These are phyloP conservation scores for Candida nanaspora DNA, from an alignment of 805 yeast genomes.

Conservation along the genomic window DNA sequence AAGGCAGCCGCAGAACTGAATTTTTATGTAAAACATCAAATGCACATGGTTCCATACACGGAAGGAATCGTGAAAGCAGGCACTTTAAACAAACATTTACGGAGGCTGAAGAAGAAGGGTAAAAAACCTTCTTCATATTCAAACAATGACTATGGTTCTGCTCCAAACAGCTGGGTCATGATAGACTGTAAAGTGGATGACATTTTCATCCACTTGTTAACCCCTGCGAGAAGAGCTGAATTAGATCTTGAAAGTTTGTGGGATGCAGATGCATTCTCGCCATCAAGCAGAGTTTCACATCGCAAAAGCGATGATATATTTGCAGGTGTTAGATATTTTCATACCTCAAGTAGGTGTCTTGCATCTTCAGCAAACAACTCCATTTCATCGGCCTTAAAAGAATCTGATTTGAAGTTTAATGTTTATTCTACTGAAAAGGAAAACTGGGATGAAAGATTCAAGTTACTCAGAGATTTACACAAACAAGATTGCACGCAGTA, in stretches of 20 bases:
- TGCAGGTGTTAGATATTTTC: constrained; percentile 37
- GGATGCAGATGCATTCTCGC: constrained; percentile 38
- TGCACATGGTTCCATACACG: constrained; percentile 38
- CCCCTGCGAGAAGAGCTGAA: constrained; percentile 58
- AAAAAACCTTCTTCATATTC: constrained; percentile 46
- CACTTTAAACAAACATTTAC: constrained; percentile 41
- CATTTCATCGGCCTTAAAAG: neutral
- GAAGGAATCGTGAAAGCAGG: constrained; percentile 70
- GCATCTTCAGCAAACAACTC: neutral
- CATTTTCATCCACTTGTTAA: constrained; percentile 65
- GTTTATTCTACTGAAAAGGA: constrained; percentile 6
- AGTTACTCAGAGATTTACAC: constrained; percentile 12
- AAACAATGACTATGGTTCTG: constrained; percentile 48
- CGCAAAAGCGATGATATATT: constrained; percentile 33
- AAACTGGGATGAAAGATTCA: constrained; percentile 12
- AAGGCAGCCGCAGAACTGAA: constrained; percentile 60
- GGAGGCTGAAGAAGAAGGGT: constrained; percentile 47
- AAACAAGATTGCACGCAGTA: constrained; percentile 9
- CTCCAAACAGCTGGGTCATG: constrained; percentile 77
- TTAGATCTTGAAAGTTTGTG: constrained; percentile 69
- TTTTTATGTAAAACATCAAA: constrained; percentile 47
- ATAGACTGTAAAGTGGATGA: constrained; percentile 59
- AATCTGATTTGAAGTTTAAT: constrained; percentile 6
- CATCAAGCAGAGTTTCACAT: constrained; percentile 11
- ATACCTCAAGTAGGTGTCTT: constrained; percentile 22